A percentile compares a stretch with the other conserved stretches of the same genome.
Conservation (phyloP, 139 green algal genomes). For the Chlorella ohadii region DNA sequence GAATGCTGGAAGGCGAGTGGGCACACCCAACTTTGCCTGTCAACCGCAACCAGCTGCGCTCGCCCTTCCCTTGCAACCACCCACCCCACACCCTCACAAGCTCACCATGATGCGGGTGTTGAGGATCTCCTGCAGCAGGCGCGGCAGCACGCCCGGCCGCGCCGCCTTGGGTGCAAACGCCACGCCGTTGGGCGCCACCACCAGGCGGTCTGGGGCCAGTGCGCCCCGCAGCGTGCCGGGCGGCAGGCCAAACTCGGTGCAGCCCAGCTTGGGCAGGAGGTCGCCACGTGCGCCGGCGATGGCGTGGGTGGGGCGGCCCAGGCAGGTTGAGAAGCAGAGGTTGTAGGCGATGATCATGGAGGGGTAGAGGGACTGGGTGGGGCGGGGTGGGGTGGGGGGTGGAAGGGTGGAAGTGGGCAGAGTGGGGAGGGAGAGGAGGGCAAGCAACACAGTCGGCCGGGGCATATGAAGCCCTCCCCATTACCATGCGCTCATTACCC, state of each 20-base stretch:
- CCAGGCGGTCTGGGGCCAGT: slow-evolving; percentile 52
- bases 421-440: background rate
- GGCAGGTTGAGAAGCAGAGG: slow-evolving; percentile 94
- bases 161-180: slow-evolving; percentile 72
- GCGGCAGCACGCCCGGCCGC: slow-evolving; percentile 90
- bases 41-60: too few species aligned
- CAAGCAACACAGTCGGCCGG: background rate
- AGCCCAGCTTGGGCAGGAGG: slow-evolving; percentile 38
- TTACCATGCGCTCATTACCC: background rate
- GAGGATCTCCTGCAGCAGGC: slow-evolving; percentile 95
- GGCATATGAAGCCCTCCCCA: too few species aligned
- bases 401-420: background rate
- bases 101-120: slow-evolving; percentile 93
- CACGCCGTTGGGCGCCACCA: slow-evolving; percentile 89
- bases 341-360: slow-evolving; percentile 99
- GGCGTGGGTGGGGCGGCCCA: slow-evolving; percentile 77
- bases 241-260: slow-evolving; percentile 20
- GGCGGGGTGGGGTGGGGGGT: background rate
- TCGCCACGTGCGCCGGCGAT: background rate
- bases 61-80: background rate
- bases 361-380: slow-evolving; percentile 88
- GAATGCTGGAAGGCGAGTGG: too few species aligned
- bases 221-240: slow-evolving; percentile 11
- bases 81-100: background rate
- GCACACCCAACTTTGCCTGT: too few species aligned